Evolutionary conservation across 805 yeast genomes (phyloP).

Genomic region (Schwanniomyces polymorphus): DNA sequence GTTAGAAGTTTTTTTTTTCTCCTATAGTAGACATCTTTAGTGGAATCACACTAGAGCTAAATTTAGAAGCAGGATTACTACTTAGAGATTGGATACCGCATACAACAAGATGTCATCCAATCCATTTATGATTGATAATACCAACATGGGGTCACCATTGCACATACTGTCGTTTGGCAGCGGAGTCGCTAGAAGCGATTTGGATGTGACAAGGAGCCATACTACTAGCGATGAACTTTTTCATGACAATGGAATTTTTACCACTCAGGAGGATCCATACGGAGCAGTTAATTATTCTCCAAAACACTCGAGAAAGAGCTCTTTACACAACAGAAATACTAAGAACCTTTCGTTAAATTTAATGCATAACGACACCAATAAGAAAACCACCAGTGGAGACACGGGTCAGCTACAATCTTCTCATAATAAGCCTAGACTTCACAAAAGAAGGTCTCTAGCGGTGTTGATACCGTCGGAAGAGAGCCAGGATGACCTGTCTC

Average conservation of each 20-base stretch:
- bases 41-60: not conserved
- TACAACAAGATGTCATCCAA: conserved; percentile 1
- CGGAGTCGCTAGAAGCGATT: not conserved
- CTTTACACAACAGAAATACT: conserved; percentile 30
- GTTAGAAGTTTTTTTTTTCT: not conserved
- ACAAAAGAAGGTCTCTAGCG: conserved; percentile 14
- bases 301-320: conserved; percentile 31
- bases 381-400: not conserved
- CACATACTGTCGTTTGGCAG: not conserved
- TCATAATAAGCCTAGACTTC: conserved; percentile 7
- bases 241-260: not conserved
- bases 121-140: conserved; percentile 2
- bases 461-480: conserved; percentile 12
- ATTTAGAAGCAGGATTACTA: not conserved
- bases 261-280: not conserved
- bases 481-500: conserved; percentile 3
- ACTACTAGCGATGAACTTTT: not conserved
- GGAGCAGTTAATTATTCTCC: conserved; percentile 37
- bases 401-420: conserved; percentile 4
- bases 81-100: not conserved
- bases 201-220: not conserved
- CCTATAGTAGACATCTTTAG: not conserved
- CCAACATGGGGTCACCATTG: not conserved
- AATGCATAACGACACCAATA: conserved; percentile 10
- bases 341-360: conserved; percentile 37